Evolutionary conservation across 1,284 basidiomycete genomes (phyloP).

Genomic region (Inonotus hispidus): DNA sequence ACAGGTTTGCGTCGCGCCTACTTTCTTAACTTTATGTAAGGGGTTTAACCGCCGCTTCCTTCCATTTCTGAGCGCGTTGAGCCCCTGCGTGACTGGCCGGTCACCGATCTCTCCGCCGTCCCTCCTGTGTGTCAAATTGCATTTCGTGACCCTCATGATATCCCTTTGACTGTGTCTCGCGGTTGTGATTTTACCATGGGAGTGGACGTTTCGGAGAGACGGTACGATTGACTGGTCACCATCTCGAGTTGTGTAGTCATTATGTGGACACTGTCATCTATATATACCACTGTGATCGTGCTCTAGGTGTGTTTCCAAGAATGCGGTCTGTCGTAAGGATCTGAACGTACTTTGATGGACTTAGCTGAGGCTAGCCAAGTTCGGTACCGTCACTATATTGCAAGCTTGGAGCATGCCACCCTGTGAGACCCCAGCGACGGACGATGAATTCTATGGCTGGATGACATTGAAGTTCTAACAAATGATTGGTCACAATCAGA

Average conservation of each 20-base stretch:
- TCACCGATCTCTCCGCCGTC: background rate
- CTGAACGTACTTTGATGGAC: background rate
- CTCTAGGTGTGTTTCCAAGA: background rate
- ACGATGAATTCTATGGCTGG: no score
- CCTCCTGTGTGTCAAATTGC: background rate
- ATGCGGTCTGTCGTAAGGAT: background rate
- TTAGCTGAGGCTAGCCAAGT: no score
- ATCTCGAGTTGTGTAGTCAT: background rate
- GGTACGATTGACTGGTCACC: background rate
- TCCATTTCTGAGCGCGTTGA: background rate
- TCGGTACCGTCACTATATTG: no score
- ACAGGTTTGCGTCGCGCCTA: background rate
- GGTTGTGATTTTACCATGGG: slow-evolving; percentile 11
- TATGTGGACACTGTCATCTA: background rate
- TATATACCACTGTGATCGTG: background rate
- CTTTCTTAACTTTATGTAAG: background rate
- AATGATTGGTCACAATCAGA: background rate
- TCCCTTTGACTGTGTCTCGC: background rate
- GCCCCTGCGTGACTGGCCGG: background rate
- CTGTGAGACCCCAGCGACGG: no score
- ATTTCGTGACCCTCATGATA: background rate
- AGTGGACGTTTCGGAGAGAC: slow-evolving; percentile 13
- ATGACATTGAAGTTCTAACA: background rate
- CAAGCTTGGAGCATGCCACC: no score
- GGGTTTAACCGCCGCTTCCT: background rate